Evolutionary conservation across 1,139 yeast genomes (phyloP).

Genomic region (Hyphopichia khmerensis): DNA sequence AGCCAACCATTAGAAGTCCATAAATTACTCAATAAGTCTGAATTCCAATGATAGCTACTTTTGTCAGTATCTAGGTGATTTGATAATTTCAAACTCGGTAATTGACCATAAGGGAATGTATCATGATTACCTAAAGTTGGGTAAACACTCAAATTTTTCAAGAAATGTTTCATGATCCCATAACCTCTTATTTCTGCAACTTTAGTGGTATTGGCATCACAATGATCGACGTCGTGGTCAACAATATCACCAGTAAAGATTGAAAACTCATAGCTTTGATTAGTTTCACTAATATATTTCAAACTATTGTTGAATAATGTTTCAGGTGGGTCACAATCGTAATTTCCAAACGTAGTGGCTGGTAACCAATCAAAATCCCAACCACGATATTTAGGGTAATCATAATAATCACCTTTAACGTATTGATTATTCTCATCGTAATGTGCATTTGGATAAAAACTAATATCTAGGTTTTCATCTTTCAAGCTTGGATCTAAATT

Average conservation of each 20-base stretch:
- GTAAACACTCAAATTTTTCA: constrained; percentile 57
- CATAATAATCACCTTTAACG: constrained; percentile 40
- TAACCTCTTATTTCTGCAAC: constrained; percentile 53
- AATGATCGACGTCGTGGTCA: constrained; percentile 53
- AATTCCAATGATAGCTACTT: constrained; percentile 57
- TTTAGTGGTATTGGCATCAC: constrained; percentile 48
- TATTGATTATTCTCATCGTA: constrained; percentile 34
- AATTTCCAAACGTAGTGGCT: constrained; percentile 61
- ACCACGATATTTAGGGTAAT: constrained; percentile 35
- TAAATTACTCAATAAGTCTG: constrained; percentile 57
- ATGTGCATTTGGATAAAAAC: constrained; percentile 33
- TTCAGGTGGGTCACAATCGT: constrained; percentile 66
- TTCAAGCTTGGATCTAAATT: constrained; percentile 17
- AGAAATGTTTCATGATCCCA: constrained; percentile 53
- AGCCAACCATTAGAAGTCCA: constrained; percentile 50
- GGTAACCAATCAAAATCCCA: constrained; percentile 46
- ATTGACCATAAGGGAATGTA: constrained; percentile 69
- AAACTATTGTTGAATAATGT: constrained; percentile 55
- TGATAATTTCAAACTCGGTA: constrained; percentile 47
- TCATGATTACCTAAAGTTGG: constrained; percentile 74
- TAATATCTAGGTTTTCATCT: constrained; percentile 13
- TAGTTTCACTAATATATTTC: constrained; percentile 35
- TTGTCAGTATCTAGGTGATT: constrained; percentile 40
- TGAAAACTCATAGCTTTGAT: constrained; percentile 51
- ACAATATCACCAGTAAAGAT: constrained; percentile 71